Evolutionary conservation across 1,139 yeast species (phyloP), one percentile per base, ranked within the genome.

Genomic region (Lodderomyces metapsilosis): DNA sequence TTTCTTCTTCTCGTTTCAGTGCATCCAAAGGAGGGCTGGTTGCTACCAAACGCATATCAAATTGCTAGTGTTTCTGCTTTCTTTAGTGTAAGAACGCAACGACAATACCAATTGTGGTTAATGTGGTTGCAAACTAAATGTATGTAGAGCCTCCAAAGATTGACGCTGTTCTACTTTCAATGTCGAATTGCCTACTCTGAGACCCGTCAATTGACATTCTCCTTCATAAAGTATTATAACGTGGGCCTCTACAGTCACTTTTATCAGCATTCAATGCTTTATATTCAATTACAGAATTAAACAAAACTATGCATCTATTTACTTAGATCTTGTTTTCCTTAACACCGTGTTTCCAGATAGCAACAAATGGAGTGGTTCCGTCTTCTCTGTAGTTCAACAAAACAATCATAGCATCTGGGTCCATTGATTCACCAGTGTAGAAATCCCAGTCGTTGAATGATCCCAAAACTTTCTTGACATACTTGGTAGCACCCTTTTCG

Each of bases 381-480:
- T 92, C 98, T 79, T 92, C 98, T 78, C 99, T 95, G 89, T 92
- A 92, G 95, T 92, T 92, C 76, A 92, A 86, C 72, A 92, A 83
- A 58, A 88, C 91, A 66, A 92, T 76, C 98, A 92, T 92, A 62
- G 86, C 97, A 72, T 92, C 98, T 70, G 98, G 97, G 84, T 94
- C 96, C 99, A 92, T 94, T 65, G 96, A 86, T 80, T 92, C 98
- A 80, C 98, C 98, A 58, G 96, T 92, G 89, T 74, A 92, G 82
- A 92, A 92, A 67, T 92, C 98, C 95, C 94, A 92, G 82, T 92
- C 98, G 69, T 84, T 84, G 92, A 92, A 92, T 72, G 89, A 84
- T 60, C 83, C 86, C 61, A 92, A 71, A 57, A 92, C 85, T 82
- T 92, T 94, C 87, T 94, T 92, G 74, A 87, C 95, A 80, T 88